Base-by-base conservation (phyloP, 306 rosid species). In the Prunus mira region DNA sequence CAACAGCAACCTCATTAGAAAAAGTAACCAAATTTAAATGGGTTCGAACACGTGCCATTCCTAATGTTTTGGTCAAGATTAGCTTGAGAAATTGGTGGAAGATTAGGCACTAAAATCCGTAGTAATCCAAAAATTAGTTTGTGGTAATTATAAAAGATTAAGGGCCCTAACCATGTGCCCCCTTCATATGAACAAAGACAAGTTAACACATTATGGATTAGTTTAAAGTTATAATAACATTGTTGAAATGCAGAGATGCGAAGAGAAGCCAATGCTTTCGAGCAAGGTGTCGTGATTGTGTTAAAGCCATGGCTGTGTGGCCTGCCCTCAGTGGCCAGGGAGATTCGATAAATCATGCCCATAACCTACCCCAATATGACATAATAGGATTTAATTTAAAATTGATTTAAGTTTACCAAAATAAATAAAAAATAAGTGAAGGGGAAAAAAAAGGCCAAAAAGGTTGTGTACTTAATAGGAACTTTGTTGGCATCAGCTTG, bases 321-420 rank as follows among this genome's bases (percentile, higher is more conserved):
- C 85, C 57, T 70, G 56, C 80, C 67, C 38, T 41, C 65, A 61
- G 47, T 50, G 80, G 82, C 56, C 69, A 2, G 1, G 34, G 69
- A 69, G 87, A 89, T 91, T 81, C 78, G 56, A 76, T n/a, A 67
- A 58, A 86, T 89, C 91, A 50, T 65, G 74, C 88, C 82, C 62
- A 49, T 51, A 28, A 91, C 93, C 92, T 86, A 87, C 84, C 81
- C 89, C 84, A 76, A 79, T 65, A 73, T 22, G 63, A 58, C 28
- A 45, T 61, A 60, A 49, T 72, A 65, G 14, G 3, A 52, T 71
- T 78, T 71, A 3, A 63, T 76, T 78, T 57, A 4, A 58, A 47
- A 58, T 2, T 24, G 67, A 27, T 57, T 60, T 25, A 25, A 47
- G 12, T 41, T 22, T 67, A 76, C 67, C 3, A 6, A 43, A 41